Evolutionary conservation across 2,329 filamentous ascomycete species (phyloP).

Genomic region (Lasiodiplodia sp.): DNA sequence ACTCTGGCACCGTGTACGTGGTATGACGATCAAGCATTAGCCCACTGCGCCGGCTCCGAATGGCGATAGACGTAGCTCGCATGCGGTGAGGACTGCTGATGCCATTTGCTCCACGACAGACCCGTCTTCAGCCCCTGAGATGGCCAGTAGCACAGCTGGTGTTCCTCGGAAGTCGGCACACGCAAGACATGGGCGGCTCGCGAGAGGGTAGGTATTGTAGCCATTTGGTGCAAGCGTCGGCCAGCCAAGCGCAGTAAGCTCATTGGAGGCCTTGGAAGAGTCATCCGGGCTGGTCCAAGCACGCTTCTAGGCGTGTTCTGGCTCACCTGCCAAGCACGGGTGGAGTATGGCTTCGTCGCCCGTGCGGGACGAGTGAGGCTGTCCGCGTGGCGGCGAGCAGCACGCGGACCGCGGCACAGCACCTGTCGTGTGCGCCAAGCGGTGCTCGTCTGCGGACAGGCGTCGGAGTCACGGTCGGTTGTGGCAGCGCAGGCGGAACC

Average conservation of each 20-base stretch:
- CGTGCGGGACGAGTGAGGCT: slow-evolving; percentile 15
- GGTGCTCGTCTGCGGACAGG: background rate
- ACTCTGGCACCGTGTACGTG: background rate
- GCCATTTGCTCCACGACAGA: slow-evolving; percentile 7
- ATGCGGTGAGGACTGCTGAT: slow-evolving; percentile 17
- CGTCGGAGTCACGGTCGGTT: slow-evolving; percentile 3
- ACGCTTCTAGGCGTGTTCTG: background rate
- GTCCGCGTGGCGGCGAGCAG: background rate
- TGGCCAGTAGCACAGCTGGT: background rate
- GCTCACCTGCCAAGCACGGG: slow-evolving; percentile 1
- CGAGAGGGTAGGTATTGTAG: background rate
- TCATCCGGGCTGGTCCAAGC: slow-evolving; percentile 14
- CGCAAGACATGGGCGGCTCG: background rate
- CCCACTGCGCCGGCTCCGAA: background rate
- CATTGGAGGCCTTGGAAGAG: slow-evolving; percentile 7
- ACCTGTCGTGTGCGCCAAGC: background rate
- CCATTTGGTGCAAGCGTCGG: background rate
- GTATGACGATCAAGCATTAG: slow-evolving; percentile 8
- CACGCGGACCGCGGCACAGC: slow-evolving; percentile 1
- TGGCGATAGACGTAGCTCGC: slow-evolving; percentile 12
- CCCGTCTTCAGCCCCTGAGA: slow-evolving; percentile 10
- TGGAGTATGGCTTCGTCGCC: background rate
- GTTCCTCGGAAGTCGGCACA: slow-evolving; percentile 14
- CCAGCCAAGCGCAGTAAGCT: background rate
- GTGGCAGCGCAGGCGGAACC: background rate